Evolutionary conservation across 768 basidiomycete species (phyloP).

Genomic region (Lentinula sp.): DNA sequence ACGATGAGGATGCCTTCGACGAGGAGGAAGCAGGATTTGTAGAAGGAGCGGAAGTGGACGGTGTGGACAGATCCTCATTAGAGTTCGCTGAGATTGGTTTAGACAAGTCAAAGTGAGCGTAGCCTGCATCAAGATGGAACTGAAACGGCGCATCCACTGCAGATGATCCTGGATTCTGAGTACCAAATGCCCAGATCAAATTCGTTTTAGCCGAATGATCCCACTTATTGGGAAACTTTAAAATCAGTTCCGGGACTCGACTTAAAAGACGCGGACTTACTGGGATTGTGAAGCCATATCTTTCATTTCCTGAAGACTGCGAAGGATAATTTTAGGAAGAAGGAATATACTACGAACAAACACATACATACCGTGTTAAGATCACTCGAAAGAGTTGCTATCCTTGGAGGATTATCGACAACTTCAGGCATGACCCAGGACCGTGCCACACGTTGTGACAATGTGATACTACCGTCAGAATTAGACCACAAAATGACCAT

Average conservation of each 20-base stretch:
- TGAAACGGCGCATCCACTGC: slow-evolving; percentile 36
- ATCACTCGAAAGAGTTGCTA: slow-evolving; percentile 33
- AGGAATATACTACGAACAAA: background rate
- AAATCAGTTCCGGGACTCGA: background rate
- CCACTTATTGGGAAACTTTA: slow-evolving; percentile 23
- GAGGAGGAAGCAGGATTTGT: slow-evolving; percentile 5
- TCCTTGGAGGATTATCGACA: slow-evolving; percentile 43
- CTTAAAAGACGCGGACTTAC: slow-evolving; percentile 22
- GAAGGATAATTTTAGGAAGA: background rate
- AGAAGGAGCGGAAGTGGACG: slow-evolving; percentile 17
- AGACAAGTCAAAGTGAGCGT: slow-evolving; percentile 40
- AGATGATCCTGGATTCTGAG: slow-evolving; percentile 38
- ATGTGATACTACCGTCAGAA: slow-evolving; percentile 50
- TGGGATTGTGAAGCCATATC: slow-evolving; percentile 46
- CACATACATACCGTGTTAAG: slow-evolving; percentile 30
- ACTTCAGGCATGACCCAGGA: slow-evolving; percentile 52
- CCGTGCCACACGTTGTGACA: slow-evolving; percentile 58
- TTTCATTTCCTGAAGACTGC: slow-evolving; percentile 31
- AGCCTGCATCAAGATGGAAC: slow-evolving; percentile 43
- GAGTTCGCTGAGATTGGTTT: slow-evolving; percentile 21
- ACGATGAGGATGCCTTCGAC: background rate
- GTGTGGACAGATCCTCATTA: slow-evolving; percentile 11
- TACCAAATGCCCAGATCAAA: slow-evolving; percentile 59
- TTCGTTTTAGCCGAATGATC: slow-evolving; percentile 31
- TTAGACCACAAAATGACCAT: slow-evolving; percentile 79